Evolutionary conservation across 805 yeast species (phyloP), one percentile per base, ranked within the genome.

Genomic region (Isabelozyma heimii): DNA sequence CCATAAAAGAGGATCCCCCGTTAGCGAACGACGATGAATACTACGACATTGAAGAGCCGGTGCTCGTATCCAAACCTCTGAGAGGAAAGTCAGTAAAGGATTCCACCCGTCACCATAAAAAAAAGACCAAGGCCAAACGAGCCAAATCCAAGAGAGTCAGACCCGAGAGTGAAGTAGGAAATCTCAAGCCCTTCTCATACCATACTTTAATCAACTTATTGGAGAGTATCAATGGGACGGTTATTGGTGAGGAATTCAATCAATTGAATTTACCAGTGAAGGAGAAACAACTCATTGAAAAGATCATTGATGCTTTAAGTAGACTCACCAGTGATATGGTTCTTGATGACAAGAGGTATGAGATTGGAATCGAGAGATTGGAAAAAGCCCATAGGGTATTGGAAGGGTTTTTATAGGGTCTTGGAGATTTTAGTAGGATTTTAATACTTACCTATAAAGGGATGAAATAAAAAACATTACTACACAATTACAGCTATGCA

Each of bases 301-400:
- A 89, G 65, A 82, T 92, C 44, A 87, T 92, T 3, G 96, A 91
- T 59, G 84, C 95, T 1, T 73, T 92, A 43, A 85, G 94, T 38
- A 77, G 94, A 57, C 77, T 94, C 50, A 90, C 96, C 2, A 89
- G 91, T 46, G 97, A 91, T 61, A 90, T 94, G 89, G 87, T 91
- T 47, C 63, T 89, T 48, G 97, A 92, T 64, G 89, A 89, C 27
- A 82, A 81, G 27, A 81, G 94, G 59, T 85, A 87, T 49, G 84
- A 83, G 13, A 90, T 89, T 52, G 96, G 97, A 10, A 78, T 89
- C 41, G 76, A 81, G 52, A 75, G 98, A 54, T 72, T 92, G 57
- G 87, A 87, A 56, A 84, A 84, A 56, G 97, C 97, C 0, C 79
- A 91, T 49, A 74, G 87, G 47, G 95, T 91, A 0, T 72, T 92